Base-by-base conservation (phyloP, 2,329 filamentous ascomycete genomes). In the Fusarium pseudocircinatum region DNA sequence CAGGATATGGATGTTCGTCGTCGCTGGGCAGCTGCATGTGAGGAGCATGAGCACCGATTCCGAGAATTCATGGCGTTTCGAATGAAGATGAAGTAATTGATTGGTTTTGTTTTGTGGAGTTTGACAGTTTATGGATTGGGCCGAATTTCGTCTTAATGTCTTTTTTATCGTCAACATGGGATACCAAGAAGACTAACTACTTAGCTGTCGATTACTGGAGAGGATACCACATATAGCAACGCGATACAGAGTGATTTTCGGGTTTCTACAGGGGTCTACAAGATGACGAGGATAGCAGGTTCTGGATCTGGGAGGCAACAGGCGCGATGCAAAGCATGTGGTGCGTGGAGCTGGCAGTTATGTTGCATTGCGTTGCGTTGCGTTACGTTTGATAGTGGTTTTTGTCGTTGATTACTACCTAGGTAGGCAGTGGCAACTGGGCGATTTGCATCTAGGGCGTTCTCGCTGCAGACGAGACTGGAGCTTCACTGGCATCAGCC, bases 1-100 rank as follows among this genome's bases (percentile, higher is more conserved):
- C 89, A 93, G 80, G 93, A 95, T 77, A 87, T 90, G 71, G 83
- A 85, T 53, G 88, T 93, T 10, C 84, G 90, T 63, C 85, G 85
- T 76, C 86, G 87, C 63, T 94, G 92, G 91, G 82, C 82, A 36
- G 80, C 86, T 14, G 89, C 89, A 13, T 89, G 87, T 68, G 87
- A 89, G 47, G 86, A 86, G 67, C 92, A 95, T 77, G 86, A 88
- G 64, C 80, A 84, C 63, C 86, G 87, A 15, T 82, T 94, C 63
- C 84, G 86, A 72, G 87, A 89, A 72, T 93, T 91, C 77, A 83
- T 87, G 80, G 84, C 79, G 34, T 84, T 84, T 67, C 81, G 84
- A 66, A 81, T 84, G 43, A 84, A 81, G 83, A 85, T 85, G 83
- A 83, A 81, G 72, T 82, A 64, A 78, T 42, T 28, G 44, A 30